These are phyloP conservation scores for Boletales sp. DNA, from an alignment of 768 basidiomycete species.

Conservation along the genomic window DNA sequence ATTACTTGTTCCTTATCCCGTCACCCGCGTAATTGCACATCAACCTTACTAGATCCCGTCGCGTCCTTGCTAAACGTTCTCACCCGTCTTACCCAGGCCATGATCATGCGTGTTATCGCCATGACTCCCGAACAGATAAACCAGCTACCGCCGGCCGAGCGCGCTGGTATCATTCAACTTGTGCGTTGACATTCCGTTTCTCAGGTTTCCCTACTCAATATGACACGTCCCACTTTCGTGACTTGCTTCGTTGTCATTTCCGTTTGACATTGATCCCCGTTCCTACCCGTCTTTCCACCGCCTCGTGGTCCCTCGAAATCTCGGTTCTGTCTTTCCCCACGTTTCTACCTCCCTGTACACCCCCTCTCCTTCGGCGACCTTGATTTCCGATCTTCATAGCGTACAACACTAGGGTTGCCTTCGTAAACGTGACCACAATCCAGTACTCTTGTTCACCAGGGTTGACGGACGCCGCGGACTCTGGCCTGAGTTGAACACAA, in stretches of 20 bases:
- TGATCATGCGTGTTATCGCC: constrained; percentile 73
- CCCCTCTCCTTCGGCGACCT: constrained; percentile 12
- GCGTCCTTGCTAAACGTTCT: constrained; percentile 5
- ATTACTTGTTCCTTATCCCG: constrained; percentile 2
- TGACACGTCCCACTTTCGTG: constrained; percentile 5
- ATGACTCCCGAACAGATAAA: constrained; percentile 87
- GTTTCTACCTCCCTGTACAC: constrained; percentile 4
- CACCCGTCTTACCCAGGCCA: constrained; percentile 41
- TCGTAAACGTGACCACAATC: constrained; percentile 18
- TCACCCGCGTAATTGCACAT: constrained; percentile 3
- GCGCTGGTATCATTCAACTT: constrained; percentile 77
- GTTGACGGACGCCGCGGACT: constrained; percentile 1
- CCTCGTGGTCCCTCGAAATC: constrained; percentile 6
- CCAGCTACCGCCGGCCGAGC: constrained; percentile 66
- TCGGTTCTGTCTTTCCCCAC: constrained; percentile 10
- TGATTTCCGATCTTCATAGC: constrained; percentile 17
- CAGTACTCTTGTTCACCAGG: constrained; percentile 3
- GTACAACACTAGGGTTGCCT: constrained; percentile 30
- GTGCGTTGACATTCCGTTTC: constrained; percentile 43
- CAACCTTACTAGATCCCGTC: neutral
- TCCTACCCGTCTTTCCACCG: constrained; percentile 12
- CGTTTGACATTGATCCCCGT: constrained; percentile 26
- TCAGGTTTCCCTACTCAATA: constrained; percentile 8
- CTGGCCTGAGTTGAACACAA: constrained; percentile 6
- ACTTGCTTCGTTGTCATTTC: constrained; percentile 14